Percentiles rank a stretch among this genome's conserved stretches.
Conservation (phyloP, 441 rosid species). For the Adansonia grandidieri region DNA sequence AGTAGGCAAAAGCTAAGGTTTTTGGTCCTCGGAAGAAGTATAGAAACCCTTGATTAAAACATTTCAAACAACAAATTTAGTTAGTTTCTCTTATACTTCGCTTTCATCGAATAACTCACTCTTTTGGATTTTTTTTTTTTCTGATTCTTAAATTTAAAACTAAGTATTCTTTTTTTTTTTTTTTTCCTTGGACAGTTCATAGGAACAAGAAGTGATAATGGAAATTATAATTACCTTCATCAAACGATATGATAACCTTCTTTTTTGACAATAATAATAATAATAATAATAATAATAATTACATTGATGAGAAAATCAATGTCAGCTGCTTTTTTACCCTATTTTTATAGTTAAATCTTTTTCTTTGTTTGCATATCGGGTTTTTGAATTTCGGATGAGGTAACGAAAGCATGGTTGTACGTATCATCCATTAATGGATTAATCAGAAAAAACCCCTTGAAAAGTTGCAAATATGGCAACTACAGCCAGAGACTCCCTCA, state of each 20-base stretch:
- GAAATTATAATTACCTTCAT: conserved; percentile 35
- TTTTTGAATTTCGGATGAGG: conserved; percentile 19
- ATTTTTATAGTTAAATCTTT: background rate
- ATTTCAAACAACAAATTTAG: conserved; percentile 48
- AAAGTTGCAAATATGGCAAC: conserved; percentile 34
- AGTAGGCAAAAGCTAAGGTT: conserved; percentile 72
- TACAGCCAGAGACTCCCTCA: conserved; percentile 35
- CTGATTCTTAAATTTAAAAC: conserved; percentile 16
- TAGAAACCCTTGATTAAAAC: conserved; percentile 60
- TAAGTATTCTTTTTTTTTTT: background rate
- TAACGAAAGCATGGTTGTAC: conserved; percentile 32
- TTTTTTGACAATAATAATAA: conserved; percentile 43
- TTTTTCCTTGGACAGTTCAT: conserved; percentile 34
- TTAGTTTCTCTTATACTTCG: conserved; percentile 47
- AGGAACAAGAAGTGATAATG: conserved; percentile 35
- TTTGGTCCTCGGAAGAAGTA: conserved; percentile 52
- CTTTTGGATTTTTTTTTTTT: conserved; percentile 22
- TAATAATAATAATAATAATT: conserved; percentile 42
- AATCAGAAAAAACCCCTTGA: conserved; percentile 49
- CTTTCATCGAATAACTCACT: conserved; percentile 56
- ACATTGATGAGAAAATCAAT: conserved; percentile 31
- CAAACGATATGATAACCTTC: conserved; percentile 33
- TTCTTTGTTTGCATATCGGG: background rate
- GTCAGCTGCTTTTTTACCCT: conserved; percentile 16
- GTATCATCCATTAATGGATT: conserved; percentile 42